These are phyloP conservation scores for Botrytis hyacinthi DNA, from an alignment of 2,329 filamentous ascomycete species.

Conservation along the genomic window DNA sequence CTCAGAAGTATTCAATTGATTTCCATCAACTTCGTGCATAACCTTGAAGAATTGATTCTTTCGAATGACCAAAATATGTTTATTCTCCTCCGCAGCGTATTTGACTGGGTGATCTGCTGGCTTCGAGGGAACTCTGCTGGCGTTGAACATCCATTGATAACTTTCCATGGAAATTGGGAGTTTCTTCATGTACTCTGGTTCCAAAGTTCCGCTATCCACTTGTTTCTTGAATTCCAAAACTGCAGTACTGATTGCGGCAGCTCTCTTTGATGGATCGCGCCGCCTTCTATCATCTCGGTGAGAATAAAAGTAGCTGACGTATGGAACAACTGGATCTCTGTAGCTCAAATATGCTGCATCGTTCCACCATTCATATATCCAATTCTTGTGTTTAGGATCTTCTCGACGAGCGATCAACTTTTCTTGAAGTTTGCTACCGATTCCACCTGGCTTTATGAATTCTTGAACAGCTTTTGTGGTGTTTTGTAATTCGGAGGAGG, in stretches of 20 bases:
- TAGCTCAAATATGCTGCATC: constrained; percentile 88
- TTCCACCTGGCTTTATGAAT: constrained; percentile 83
- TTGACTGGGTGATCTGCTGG: constrained; percentile 82
- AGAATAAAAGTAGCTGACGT: constrained; percentile 99
- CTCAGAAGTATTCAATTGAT: constrained; percentile 84
- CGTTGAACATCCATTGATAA: constrained; percentile 99
- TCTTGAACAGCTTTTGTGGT: constrained; percentile 83
- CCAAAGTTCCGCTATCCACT: constrained; percentile 77
- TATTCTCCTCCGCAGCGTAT: constrained; percentile 70
- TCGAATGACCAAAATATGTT: constrained; percentile 84
- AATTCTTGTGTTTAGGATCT: constrained; percentile 82
- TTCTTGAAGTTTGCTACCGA: constrained; percentile 81
- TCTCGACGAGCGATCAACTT: constrained; percentile 77
- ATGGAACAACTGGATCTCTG: constrained; percentile 93
- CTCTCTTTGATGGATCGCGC: constrained; percentile 85
- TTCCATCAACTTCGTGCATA: constrained; percentile 73
- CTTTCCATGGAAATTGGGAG: constrained; percentile 97
- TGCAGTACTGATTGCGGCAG: constrained; percentile 82
- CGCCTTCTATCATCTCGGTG: constrained; percentile 89
- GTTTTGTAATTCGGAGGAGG: constrained; percentile 62
- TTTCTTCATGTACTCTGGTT: constrained; percentile 99
- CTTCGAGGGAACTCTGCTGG: constrained; percentile 77
- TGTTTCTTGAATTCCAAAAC: constrained; percentile 91
- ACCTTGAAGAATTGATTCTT: constrained; percentile 99
- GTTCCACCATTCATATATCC: constrained; percentile 99